Percentiles rank a stretch among this genome's conserved stretches.
phyloP scores from a whole-genome alignment of 768 basidiomycete species.

The Tephrocybe sp. region DNA sequence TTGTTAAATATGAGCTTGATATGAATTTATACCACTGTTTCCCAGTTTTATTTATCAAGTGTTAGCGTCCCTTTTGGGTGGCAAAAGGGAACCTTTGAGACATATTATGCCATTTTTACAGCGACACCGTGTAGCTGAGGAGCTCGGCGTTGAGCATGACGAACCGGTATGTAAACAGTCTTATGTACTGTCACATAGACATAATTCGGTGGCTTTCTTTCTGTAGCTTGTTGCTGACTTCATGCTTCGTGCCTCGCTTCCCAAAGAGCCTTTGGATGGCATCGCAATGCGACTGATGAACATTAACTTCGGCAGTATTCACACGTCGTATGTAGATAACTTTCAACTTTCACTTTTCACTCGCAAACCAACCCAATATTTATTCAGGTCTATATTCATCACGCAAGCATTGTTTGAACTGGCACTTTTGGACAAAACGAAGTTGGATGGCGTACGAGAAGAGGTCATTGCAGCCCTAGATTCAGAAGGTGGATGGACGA shows the following conservation, averaged over 20 bases:
- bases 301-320: slow-evolving; percentile 38
- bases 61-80: slow-evolving; percentile 29
- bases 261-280: slow-evolving; percentile 27
- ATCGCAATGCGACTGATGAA: slow-evolving; percentile 34
- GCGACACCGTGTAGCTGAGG: slow-evolving; percentile 23
- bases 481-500: slow-evolving; percentile 34
- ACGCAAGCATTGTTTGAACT: slow-evolving; percentile 34
- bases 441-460: slow-evolving; percentile 28
- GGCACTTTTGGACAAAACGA: slow-evolving; percentile 23
- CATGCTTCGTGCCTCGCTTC: slow-evolving; percentile 25
- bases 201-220: background rate
- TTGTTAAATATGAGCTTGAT: background rate
- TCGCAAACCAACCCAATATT: background rate
- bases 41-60: slow-evolving; percentile 29
- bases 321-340: slow-evolving; percentile 34
- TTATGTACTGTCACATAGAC: background rate
- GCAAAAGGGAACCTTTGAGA: slow-evolving; percentile 28
- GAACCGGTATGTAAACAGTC: slow-evolving; percentile 15
- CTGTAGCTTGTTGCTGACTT: slow-evolving; percentile 25
- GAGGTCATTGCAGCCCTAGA: slow-evolving; percentile 31
- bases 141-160: slow-evolving; percentile 21
- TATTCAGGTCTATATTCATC: slow-evolving; percentile 31
- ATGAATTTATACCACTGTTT: background rate
- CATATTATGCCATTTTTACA: slow-evolving; percentile 28
- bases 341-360: background rate